Evolutionary conservation across 1,139 yeast species (phyloP), one percentile per base, ranked within the genome.

Genomic region (Pichia sp.): DNA sequence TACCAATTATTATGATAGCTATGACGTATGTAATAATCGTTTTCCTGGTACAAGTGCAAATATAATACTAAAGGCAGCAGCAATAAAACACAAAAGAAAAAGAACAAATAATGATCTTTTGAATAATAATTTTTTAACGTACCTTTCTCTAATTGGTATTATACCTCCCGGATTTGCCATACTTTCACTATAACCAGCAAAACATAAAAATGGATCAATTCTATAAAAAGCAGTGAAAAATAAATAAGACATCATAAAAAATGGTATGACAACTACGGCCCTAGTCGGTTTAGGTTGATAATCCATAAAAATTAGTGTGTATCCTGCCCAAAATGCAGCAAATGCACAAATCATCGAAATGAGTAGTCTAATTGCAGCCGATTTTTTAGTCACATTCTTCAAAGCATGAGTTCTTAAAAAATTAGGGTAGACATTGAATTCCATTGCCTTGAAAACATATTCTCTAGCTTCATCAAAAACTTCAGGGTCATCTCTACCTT

Each of bases 401-500:
- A 92, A 75, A 3, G 97, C 97, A 54, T 82, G 77, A 50, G 77
- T 73, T 50, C 84, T 78, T 49, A 92, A 68, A 62, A 92, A 94
- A 50, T 83, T 80, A 0, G 97, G 96, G 59, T 86, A 83, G 46
- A 95, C 89, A 57, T 90, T 96, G 51, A 86, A 79, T 63, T 94
- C 97, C 72, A 92, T 80, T 43, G 84, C 86, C 56, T 83, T 87
- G 68, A 87, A 92, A 3, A 92, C 86, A 57, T 77, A 82, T 48
- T 80, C 78, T 56, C 89, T 79, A 8, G 95, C 87, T 48, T 81
- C 84, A 55, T 86, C 94, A 66, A 92, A 92, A 22, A 90, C 82
- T 55, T 86, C 96, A 0, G 97, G 97, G 63, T 90, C 97, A 64
- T 89, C 96, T 57, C 97, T 74, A 12, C 92, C 92, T 46, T 87